phyloP scores from a whole-genome alignment of 2,329 filamentous ascomycete genomes.

The Monosporascus sp. region DNA sequence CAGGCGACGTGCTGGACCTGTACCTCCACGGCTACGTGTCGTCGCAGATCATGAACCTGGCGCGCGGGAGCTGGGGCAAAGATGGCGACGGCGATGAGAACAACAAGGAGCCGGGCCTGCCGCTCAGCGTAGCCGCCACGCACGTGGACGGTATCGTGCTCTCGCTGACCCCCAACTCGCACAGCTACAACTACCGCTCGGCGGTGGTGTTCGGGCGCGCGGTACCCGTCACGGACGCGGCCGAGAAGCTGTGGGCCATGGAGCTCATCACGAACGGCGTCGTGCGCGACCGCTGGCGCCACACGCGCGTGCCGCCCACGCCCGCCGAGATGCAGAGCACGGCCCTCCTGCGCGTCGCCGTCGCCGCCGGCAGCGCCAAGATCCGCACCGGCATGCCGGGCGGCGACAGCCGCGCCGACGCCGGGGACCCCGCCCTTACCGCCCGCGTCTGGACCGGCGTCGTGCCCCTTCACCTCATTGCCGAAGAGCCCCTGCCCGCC shows the following conservation, averaged over 20 bases:
- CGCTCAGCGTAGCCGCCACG: conserved; percentile 66
- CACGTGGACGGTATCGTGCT: conserved; percentile 77
- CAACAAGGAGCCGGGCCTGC: conserved; percentile 48
- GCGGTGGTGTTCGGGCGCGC: conserved; percentile 74
- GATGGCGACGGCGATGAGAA: conserved; percentile 4
- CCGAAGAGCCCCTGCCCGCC: conserved; percentile 59
- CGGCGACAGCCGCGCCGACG: conserved; percentile 43
- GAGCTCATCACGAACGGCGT: conserved; percentile 70
- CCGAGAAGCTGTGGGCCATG: conserved; percentile 76
- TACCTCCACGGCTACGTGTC: conserved; percentile 85
- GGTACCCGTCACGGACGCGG: conserved; percentile 55
- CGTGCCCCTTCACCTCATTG: conserved; percentile 55
- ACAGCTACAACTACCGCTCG: conserved; percentile 84
- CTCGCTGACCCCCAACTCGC: conserved; percentile 70
- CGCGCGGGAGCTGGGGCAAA: conserved; percentile 27
- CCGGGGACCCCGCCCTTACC: conserved; percentile 36
- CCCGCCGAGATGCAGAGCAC: conserved; percentile 71
- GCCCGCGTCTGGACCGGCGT: conserved; percentile 50
- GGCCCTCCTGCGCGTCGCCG: conserved; percentile 61
- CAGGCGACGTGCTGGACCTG: conserved; percentile 62
- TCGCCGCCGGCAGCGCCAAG: conserved; percentile 72
- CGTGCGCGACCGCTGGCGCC: conserved; percentile 61
- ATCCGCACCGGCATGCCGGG: conserved; percentile 58
- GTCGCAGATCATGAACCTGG: conserved; percentile 67
- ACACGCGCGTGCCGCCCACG: conserved; percentile 65